phyloP scores from a whole-genome alignment of 495 filamentous ascomycete species.

The Neurospora sp. region DNA sequence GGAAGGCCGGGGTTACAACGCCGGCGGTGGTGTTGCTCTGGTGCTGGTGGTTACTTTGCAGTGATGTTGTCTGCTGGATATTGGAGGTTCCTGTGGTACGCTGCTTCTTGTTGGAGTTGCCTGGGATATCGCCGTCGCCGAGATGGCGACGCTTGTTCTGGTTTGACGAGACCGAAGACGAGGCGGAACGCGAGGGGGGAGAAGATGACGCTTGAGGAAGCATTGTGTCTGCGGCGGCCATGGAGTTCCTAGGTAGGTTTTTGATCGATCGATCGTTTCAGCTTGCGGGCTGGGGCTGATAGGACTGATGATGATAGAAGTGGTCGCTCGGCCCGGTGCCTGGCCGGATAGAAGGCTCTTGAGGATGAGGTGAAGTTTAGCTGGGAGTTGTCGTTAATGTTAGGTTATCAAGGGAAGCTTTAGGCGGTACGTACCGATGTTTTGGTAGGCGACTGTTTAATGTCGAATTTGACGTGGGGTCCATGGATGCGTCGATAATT shows the following conservation, averaged over 20 bases:
- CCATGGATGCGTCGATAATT: not conserved
- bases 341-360: not conserved
- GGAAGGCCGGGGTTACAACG: conserved; percentile 3
- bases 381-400: not conserved
- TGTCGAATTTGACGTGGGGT: not conserved
- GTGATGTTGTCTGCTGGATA: not conserved
- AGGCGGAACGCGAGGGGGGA: not conserved
- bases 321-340: not conserved
- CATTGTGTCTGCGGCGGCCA: not conserved
- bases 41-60: conserved; percentile 1
- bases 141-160: not conserved
- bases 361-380: not conserved
- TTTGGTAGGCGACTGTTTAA: not conserved
- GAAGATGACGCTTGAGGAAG: not conserved
- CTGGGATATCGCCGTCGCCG: not conserved
- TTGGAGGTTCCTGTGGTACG: not conserved
- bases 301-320: not conserved
- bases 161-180: not conserved
- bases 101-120: not conserved
- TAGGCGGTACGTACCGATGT: not conserved
- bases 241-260: not conserved
- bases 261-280: not conserved
- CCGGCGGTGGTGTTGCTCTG: conserved; percentile 1
- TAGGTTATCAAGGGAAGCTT: not conserved
- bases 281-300: not conserved